Percentiles rank a stretch among this genome's conserved stretches.
Conservation (phyloP, 116 monocot species). For the Papilionanthe hybrid region DNA sequence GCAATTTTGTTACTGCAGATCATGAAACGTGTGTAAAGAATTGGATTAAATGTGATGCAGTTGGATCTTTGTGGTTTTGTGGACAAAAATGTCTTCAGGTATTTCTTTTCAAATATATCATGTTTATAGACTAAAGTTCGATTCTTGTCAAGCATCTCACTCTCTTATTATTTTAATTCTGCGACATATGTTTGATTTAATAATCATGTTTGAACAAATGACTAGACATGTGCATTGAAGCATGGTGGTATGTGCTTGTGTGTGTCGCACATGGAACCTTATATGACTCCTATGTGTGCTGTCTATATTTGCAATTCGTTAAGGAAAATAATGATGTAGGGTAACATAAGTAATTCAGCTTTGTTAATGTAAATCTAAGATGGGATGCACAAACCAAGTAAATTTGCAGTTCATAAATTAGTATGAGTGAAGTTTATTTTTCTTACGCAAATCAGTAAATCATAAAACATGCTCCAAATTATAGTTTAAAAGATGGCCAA, state of each 20-base stretch:
- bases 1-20: conserved; percentile 33
- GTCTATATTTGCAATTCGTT: too few species aligned
- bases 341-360: too few species aligned
- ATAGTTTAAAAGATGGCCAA: too few species aligned
- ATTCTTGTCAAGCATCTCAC: neutral
- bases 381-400: too few species aligned
- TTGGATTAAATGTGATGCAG: conserved; percentile 17
- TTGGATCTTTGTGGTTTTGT: conserved; percentile 63
- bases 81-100: conserved; percentile 68
- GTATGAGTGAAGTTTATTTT: too few species aligned
- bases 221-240: neutral
- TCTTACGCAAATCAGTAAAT: too few species aligned
- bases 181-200: neutral
- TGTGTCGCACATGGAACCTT: neutral
- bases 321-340: too few species aligned
- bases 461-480: too few species aligned
- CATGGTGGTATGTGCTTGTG: neutral
- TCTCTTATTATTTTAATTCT: neutral
- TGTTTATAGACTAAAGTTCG: neutral
- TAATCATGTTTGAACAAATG: neutral
- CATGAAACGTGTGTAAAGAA: conserved; percentile 54
- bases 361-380: too few species aligned
- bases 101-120: conserved; percentile 10
- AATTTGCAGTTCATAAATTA: too few species aligned
- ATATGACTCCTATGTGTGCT: too few species aligned